Conservation (phyloP, 768 basidiomycete species). For the Dacryopinax spathularia region DNA sequence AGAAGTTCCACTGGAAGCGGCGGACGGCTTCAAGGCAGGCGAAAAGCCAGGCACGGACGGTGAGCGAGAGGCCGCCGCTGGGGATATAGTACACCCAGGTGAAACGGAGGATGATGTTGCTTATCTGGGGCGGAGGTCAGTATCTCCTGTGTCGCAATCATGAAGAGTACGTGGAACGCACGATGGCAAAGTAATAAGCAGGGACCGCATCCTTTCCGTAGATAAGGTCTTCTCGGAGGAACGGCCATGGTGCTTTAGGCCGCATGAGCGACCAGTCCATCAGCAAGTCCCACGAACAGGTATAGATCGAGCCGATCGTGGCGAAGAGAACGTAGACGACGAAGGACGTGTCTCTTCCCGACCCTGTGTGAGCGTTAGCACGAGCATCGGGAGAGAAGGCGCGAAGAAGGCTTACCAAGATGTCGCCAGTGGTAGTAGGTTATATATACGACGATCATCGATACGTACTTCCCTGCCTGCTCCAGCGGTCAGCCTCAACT, state of each 20-base stretch:
- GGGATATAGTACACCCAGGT: conserved; percentile 72
- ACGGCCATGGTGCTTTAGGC: conserved; percentile 37
- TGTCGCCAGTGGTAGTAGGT: neutral
- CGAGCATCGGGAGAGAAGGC: neutral
- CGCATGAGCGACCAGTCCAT: conserved; percentile 87
- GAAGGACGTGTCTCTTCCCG: conserved; percentile 36
- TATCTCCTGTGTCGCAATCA: neutral
- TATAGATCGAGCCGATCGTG: conserved; percentile 52
- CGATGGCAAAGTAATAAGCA: conserved; percentile 70
- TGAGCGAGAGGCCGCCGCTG: conserved; percentile 30
- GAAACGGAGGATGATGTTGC: conserved; percentile 65
- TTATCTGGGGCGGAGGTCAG: conserved; percentile 31
- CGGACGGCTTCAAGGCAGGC: conserved; percentile 64
- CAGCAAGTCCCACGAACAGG: conserved; percentile 65
- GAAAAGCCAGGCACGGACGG: conserved; percentile 49
- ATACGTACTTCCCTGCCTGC: conserved; percentile 8
- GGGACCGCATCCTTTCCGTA: conserved; percentile 42
- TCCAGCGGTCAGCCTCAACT: neutral
- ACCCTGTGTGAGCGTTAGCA: conserved; percentile 20
- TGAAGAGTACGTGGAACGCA: conserved; percentile 23
- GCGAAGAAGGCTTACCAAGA: neutral
- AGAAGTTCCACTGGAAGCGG: conserved; percentile 85
- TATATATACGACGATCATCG: neutral
- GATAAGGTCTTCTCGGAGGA: conserved; percentile 61
- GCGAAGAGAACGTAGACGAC: conserved; percentile 55